These are phyloP conservation scores for Eucalyptus melliodora DNA, from an alignment of 345 rosid species.

Conservation along the genomic window DNA sequence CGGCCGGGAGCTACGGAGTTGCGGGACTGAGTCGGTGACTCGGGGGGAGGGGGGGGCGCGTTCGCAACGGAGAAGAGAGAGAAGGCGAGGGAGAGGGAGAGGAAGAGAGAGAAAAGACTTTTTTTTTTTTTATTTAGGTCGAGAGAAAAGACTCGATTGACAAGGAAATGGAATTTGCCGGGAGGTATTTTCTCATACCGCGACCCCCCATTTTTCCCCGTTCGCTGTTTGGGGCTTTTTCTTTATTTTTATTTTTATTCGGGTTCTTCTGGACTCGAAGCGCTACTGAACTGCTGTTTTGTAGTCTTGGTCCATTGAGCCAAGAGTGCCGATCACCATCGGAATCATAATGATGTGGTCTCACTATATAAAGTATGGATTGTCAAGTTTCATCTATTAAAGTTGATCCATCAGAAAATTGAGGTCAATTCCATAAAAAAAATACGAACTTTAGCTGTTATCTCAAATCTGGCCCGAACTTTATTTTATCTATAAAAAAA, in stretches of 20 bases:
- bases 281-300: neutral
- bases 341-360: neutral
- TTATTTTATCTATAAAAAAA: too few species aligned
- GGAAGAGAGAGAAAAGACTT: neutral
- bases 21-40: neutral
- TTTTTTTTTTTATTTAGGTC: too few species aligned
- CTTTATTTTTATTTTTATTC: neutral
- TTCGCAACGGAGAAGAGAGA: neutral
- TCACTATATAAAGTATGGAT: too few species aligned
- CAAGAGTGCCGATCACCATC: neutral
- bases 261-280: neutral
- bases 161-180: neutral
- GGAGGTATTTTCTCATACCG: neutral
- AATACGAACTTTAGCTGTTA: accelerated
- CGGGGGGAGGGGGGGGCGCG: neutral
- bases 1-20: neutral
- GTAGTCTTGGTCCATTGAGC: neutral
- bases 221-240: neutral
- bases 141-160: neutral
- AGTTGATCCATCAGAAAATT: too few species aligned
- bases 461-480: too few species aligned
- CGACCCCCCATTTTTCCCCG: neutral
- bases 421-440: too few species aligned
- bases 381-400: too few species aligned
- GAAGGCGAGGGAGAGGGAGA: neutral